Evolutionary conservation across 768 basidiomycete genomes (phyloP), one percentile per base, ranked within the genome.

Genomic region (Tylopilus sp.): DNA sequence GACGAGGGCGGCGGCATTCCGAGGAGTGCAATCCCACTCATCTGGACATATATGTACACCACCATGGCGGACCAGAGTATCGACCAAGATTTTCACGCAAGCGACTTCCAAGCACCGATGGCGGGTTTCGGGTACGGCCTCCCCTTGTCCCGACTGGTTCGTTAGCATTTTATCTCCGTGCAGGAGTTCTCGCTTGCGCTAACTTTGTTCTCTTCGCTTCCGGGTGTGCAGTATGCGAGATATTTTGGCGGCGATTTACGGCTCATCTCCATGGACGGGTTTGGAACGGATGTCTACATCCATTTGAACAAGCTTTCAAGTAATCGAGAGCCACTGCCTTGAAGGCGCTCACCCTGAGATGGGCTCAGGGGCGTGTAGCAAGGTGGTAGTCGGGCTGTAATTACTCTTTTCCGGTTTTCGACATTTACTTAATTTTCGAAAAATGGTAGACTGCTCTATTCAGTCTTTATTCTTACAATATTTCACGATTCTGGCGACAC

Each of bases 11-110:
- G 95, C 6, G 63, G 95, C 0, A 98, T 99, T 50, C 82, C 93
- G 23, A 71, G 75, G 72, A 87, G 78, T 56, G 91, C 90, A 0
- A 86, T 98, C 20, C 92, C 94, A 12, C 78, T 95, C 47, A 95
- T 99, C 48, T 99, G 97, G 97, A 99, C 95, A 56, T 98, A 95
- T 68, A 97, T 98, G 91, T 92, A 92, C 60, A 92, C 91, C 40
- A 93, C 87, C 7, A 88, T 90, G 90, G 74, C 75, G 55, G 77
- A 79, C 15, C 80, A 86, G 69, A 79, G 77, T 22, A 79, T 91
- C 48, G 86, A 85, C 59, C 82, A 85, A 69, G 82, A 91, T 56
- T 89, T 93, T 61, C 81, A 63, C 20, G 64, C 82, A 47, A 88
- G 83, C 50, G 94, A 99, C 69, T 98, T 98, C 71, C 89, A 92